These are phyloP conservation scores for Ceratocystis huliohia DNA, from an alignment of 2,329 filamentous ascomycete genomes.

Conservation along the genomic window DNA sequence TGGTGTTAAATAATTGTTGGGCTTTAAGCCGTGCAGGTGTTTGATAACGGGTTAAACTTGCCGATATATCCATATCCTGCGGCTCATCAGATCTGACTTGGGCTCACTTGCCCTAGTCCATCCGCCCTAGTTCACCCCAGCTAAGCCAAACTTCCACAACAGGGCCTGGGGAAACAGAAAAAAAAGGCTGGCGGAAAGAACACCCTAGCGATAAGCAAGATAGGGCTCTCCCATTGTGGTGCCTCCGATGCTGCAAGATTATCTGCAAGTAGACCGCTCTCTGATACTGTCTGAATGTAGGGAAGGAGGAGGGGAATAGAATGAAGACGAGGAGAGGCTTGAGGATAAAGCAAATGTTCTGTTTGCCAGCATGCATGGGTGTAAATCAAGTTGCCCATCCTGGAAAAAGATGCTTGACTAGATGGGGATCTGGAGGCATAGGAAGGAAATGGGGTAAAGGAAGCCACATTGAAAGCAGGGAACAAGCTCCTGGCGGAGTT, in stretches of 20 bases:
- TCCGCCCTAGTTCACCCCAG: too few species aligned
- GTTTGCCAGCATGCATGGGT: not conserved
- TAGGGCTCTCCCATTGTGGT: not conserved
- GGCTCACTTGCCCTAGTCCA: not conserved
- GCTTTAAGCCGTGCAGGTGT: not conserved
- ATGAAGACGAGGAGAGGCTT: not conserved
- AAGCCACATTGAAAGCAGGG: not conserved
- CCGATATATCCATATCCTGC: not conserved
- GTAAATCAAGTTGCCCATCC: not conserved
- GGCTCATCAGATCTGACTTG: not conserved
- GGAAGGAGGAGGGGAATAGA: not conserved
- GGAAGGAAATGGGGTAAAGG: not conserved
- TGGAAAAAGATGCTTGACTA: not conserved
- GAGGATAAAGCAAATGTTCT: not conserved
- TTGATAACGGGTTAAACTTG: not conserved
- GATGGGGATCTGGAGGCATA: not conserved
- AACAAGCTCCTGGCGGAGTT: not conserved
- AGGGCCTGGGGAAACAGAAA: not conserved
- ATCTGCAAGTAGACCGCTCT: not conserved
- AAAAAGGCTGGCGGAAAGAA: not conserved
- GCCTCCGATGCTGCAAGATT: not conserved
- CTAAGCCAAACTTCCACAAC: not conserved
- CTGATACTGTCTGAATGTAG: not conserved
- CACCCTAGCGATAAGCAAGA: not conserved
- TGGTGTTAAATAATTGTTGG: not conserved